Evolutionary conservation across 768 basidiomycete species (phyloP), one percentile per base, ranked within the genome.

Genomic region (Terana coerulea): DNA sequence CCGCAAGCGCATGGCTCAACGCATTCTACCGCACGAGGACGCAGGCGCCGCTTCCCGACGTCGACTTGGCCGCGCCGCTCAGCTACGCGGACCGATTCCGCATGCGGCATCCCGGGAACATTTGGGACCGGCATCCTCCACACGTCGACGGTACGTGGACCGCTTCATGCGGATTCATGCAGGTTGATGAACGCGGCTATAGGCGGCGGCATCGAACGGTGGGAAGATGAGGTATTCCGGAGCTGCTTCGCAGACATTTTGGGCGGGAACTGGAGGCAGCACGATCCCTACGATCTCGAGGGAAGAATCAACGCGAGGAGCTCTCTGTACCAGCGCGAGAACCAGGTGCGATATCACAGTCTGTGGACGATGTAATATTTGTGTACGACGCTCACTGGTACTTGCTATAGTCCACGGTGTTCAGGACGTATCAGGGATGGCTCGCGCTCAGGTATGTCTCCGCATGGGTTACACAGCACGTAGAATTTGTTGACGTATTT

Each of bases 201-300:
- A 79, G 89, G 88, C 6, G 88, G 88, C 7, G 67, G 79, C 0
- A 80, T 90, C 24, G 90, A 93, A 64, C 74, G 91, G 11, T 86
- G 83, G 84, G 81, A 86, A 65, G 83, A 88, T 64, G 64, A 72
- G 1, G 62, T 58, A 5, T 83, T 81, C 66, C 71, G 83, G 44
- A 69, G 67, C 4, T 86, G 81, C 61, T 88, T 85, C 57, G 69
- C 68, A 5, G 76, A 80, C 42, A 83, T 89, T 43, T 70, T 89
- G 40, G 64, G 62, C 24, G 84, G 84, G 0, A 69, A 78, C 45
- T 88, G 86, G 84, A 72, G 71, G 29, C 60, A 72, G 34, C 84
- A 88, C 59, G 83, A 88, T 62, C 79, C 85, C 3, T 88, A 81
- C 56, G 81, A 81, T 29, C 69, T 86, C 3, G 75, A 75, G 35